These are phyloP conservation scores for Nemophila menziesii DNA, from an alignment of 257 asterid genomes.

Conservation along the genomic window DNA sequence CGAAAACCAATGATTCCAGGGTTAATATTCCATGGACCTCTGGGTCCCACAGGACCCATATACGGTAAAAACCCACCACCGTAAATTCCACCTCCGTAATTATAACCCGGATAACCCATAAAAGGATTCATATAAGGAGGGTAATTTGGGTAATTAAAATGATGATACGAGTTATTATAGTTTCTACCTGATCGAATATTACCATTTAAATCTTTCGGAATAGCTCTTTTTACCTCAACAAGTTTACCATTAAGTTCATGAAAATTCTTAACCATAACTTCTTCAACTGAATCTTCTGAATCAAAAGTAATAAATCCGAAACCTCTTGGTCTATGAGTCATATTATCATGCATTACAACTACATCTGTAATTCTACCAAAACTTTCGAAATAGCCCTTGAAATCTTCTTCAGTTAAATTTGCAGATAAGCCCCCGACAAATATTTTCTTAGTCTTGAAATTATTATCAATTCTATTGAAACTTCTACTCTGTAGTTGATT, in stretches of 20 bases:
- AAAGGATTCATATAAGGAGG: too few relatives aligned
- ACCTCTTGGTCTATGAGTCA: slow-evolving; percentile 86
- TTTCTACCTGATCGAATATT: slow-evolving; percentile 34
- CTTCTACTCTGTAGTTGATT: slow-evolving; percentile 34
- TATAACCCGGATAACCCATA: too few relatives aligned
- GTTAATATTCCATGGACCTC: slow-evolving; percentile 38
- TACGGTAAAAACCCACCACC: too few relatives aligned
- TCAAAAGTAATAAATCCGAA: slow-evolving; percentile 86
- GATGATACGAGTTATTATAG: slow-evolving; percentile 29
- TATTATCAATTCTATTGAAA: slow-evolving; percentile 31
- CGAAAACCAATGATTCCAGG: slow-evolving; percentile 33
- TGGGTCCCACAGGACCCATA: too few relatives aligned
- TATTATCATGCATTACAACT: slow-evolving; percentile 81
- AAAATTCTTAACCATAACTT: slow-evolving; percentile 60
- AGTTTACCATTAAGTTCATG: slow-evolving; percentile 65
- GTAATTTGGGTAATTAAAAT: slow-evolving; percentile 27
- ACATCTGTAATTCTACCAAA: slow-evolving; percentile 81
- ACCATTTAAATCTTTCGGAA: slow-evolving; percentile 64
- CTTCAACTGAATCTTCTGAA: slow-evolving; percentile 75
- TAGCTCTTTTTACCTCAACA: slow-evolving; percentile 86
- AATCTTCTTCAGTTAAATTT: slow-evolving; percentile 59
- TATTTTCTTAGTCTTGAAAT: slow-evolving; percentile 77
- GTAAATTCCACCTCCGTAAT: too few relatives aligned
- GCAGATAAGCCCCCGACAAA: slow-evolving; percentile 92
- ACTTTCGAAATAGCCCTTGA: slow-evolving; percentile 70